These are phyloP conservation scores for Lactifluus echinatus DNA, from an alignment of 768 basidiomycete species.

Conservation along the genomic window DNA sequence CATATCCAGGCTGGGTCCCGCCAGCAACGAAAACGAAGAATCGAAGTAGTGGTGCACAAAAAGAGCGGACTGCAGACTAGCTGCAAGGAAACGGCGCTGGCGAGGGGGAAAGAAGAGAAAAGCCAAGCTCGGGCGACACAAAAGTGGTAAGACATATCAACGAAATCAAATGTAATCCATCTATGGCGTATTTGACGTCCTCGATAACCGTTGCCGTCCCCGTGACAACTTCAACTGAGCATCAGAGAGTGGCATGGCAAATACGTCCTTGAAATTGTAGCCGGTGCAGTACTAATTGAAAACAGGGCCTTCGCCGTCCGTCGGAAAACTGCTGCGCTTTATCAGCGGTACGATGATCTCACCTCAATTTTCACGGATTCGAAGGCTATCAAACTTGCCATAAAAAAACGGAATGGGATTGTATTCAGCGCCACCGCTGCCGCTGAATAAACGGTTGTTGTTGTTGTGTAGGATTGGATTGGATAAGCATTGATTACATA, in stretches of 20 bases:
- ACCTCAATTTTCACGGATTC: not conserved
- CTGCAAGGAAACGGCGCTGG: constrained; percentile 27
- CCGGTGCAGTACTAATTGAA: too few relatives aligned
- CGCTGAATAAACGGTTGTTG: too few relatives aligned
- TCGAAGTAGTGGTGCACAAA: constrained; percentile 23
- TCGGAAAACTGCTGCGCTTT: not conserved
- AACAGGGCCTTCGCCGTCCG: not conserved
- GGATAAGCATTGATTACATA: too few relatives aligned
- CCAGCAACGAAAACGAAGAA: constrained; percentile 20
- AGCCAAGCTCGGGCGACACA: not conserved
- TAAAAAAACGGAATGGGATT: not conserved
- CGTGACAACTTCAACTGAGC: not conserved
- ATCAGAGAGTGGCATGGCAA: not conserved
- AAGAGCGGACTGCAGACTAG: constrained; percentile 43
- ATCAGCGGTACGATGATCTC: not conserved
- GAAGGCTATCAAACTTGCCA: not conserved
- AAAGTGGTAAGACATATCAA: not conserved
- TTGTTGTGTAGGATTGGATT: too few relatives aligned
- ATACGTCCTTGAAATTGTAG: not conserved
- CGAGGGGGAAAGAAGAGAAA: not conserved
- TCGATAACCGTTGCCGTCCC: not conserved
- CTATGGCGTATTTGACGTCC: not conserved
- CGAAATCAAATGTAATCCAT: not conserved
- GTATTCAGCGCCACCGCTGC: too few relatives aligned
- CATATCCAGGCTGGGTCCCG: constrained; percentile 31